Evolutionary conservation across 2,329 filamentous ascomycete genomes (phyloP).

Genomic region (Clonostachys solani): DNA sequence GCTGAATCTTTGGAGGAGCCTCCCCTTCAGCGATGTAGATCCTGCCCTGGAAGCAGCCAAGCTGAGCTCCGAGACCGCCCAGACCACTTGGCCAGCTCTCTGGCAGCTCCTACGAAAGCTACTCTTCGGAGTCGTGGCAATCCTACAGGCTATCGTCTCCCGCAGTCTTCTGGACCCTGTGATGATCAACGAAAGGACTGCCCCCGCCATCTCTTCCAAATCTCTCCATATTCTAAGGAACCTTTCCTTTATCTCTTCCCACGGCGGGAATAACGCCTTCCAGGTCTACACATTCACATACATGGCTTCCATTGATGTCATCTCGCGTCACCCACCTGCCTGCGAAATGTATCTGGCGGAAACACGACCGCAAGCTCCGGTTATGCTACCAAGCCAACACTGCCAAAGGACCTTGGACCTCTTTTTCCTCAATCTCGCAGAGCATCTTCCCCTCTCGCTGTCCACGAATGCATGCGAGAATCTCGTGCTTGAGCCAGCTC

Average conservation of each 20-base stretch:
- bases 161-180: slow-evolving; percentile 50
- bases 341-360: slow-evolving; percentile 63
- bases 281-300: slow-evolving; percentile 84
- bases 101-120: slow-evolving; percentile 74
- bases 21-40: slow-evolving; percentile 70
- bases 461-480: slow-evolving; percentile 64
- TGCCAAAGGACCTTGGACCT: slow-evolving; percentile 73
- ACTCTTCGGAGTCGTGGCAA: slow-evolving; percentile 70
- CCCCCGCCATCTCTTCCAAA: slow-evolving; percentile 64
- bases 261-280: slow-evolving; percentile 69
- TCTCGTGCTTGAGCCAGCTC: slow-evolving; percentile 69
- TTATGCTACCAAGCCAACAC: slow-evolving; percentile 13
- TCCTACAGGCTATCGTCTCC: slow-evolving; percentile 70
- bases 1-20: slow-evolving; percentile 69
- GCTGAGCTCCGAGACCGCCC: slow-evolving; percentile 61
- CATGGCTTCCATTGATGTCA: slow-evolving; percentile 75
- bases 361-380: slow-evolving; percentile 42
- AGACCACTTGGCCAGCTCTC: slow-evolving; percentile 64
- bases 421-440: slow-evolving; percentile 82
- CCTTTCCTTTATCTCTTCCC: slow-evolving; percentile 76
- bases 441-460: slow-evolving; percentile 73
- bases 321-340: slow-evolving; percentile 65
- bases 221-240: slow-evolving; percentile 71
- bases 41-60: slow-evolving; percentile 57
- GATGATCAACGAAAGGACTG: slow-evolving; percentile 37